Base-by-base conservation (phyloP, 176 grass and related monocot genomes). In the Eleusine indica region DNA sequence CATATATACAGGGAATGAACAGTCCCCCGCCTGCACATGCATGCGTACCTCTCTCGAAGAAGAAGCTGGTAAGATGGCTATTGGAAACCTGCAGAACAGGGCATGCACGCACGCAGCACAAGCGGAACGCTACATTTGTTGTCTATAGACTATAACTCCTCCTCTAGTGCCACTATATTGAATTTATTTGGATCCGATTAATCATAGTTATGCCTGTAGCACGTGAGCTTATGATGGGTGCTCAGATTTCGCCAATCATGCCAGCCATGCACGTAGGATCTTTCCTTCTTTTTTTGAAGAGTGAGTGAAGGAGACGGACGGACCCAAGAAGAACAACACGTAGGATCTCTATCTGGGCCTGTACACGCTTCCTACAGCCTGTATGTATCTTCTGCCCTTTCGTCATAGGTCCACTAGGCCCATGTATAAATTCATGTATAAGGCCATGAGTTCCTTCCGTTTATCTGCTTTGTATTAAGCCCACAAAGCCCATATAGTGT, bases 201-300 rank as follows among this genome's bases (percentile, higher is more conserved):
- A 66, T 56, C 35, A 35, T 44, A 16, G 17, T 3, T 47, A 38
- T 61, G 28, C n/a, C 19, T 75, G 30, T 48, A 68, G 62, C 85
- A 81, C 85, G 85, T 87, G 85, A 75, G 71, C 32, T 75, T 14
- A 87, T 87, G 78, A 81, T 87, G 79, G 21, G 35, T 3, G 28
- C 13, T 15, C 2, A 46, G 71, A 76, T 76, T 37, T 70, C 52
- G 9, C 6, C 64, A 76, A 82, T 87, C 71, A 82, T 81, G 70
- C 18, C 70, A 79, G 9, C 67, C 75, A 78, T 70, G 83, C 68
- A 76, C 64, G 29, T 70, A 70, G 9, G 37, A 75, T 51, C 60
- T n/a, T 54, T 18, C 48, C 13, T 12, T 25, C 25, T 51, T 15
- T 15, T 51, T 46, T 46, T 43, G 32, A 35, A 35, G 32, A 1